Conservation (phyloP, 2,329 filamentous ascomycete genomes). For the Cyanodermella asteris region DNA sequence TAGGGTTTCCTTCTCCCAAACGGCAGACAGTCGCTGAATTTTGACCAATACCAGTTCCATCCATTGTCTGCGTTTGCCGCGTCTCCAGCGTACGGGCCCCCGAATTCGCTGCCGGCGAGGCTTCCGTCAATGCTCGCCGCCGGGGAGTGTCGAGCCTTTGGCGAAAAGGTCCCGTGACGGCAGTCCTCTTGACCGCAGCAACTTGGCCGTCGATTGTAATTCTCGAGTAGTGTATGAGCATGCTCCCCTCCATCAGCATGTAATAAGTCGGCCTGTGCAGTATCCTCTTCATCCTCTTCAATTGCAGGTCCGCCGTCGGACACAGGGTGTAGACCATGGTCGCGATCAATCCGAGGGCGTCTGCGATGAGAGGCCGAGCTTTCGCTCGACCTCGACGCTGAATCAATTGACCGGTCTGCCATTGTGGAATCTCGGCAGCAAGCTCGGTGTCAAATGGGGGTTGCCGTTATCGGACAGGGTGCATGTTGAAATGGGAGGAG, state of each 20-base stretch:
- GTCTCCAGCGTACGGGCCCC: too few species aligned
- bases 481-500: not conserved
- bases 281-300: not conserved
- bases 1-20: too few species aligned
- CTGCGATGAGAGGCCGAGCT: not conserved
- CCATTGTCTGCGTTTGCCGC: conserved; percentile 7
- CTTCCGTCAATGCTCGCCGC: conserved; percentile 15
- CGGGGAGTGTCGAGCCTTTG: conserved; percentile 33
- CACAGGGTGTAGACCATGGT: not conserved
- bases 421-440: not conserved
- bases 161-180: conserved; percentile 58
- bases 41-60: conserved; percentile 15
- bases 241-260: conserved; percentile 7
- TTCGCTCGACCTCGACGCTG: not conserved
- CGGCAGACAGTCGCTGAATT: conserved; percentile 19
- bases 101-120: conserved; percentile 11
- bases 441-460: conserved; percentile 1
- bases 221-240: conserved; percentile 17
- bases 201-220: conserved; percentile 16
- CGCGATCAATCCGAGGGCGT: not conserved
- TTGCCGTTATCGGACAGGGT: conserved; percentile 1
- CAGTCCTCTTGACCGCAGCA: conserved; percentile 26
- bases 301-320: not conserved
- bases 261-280: not conserved
- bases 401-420: not conserved